A percentile compares a stretch with the other conserved stretches of the same genome.
Evolutionary conservation across 2,329 filamentous ascomycete species (phyloP).

Genomic region (Penicillium sp.): DNA sequence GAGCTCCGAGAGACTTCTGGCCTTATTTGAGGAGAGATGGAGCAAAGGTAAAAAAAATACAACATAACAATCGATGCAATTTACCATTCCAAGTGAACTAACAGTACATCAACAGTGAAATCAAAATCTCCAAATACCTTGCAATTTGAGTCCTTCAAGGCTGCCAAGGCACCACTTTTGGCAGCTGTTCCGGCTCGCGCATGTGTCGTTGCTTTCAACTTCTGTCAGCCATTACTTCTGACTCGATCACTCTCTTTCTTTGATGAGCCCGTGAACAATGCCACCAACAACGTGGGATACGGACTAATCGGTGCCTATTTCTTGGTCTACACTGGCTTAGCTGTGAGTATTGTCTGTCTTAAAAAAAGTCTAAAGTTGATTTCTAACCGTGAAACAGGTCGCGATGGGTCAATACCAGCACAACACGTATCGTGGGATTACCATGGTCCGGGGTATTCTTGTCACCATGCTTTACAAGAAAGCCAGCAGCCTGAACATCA

Average conservation of each 20-base stretch:
- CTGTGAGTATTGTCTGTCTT: constrained; percentile 34
- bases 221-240: constrained; percentile 45
- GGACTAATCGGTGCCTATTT: constrained; percentile 50
- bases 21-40: constrained; percentile 46
- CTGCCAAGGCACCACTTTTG: constrained; percentile 40
- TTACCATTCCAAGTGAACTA: constrained; percentile 10
- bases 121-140: constrained; percentile 35
- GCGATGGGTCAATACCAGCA: constrained; percentile 49
- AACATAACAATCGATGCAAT: not conserved
- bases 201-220: constrained; percentile 42
- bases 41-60: constrained; percentile 36
- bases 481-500: constrained; percentile 37
- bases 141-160: constrained; percentile 35
- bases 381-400: constrained; percentile 30
- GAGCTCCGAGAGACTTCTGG: constrained; percentile 46
- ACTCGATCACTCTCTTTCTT: constrained; percentile 43
- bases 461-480: constrained; percentile 58
- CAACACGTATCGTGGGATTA: constrained; percentile 47
- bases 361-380: not conserved
- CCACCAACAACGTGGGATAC: constrained; percentile 44
- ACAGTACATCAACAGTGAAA: constrained; percentile 26
- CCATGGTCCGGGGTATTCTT: constrained; percentile 49
- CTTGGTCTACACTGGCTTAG: constrained; percentile 49
- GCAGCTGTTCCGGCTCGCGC: constrained; percentile 38
- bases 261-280: constrained; percentile 31